phyloP scores from a whole-genome alignment of 2,329 filamentous ascomycete genomes.

The Emergomyces africanus region DNA sequence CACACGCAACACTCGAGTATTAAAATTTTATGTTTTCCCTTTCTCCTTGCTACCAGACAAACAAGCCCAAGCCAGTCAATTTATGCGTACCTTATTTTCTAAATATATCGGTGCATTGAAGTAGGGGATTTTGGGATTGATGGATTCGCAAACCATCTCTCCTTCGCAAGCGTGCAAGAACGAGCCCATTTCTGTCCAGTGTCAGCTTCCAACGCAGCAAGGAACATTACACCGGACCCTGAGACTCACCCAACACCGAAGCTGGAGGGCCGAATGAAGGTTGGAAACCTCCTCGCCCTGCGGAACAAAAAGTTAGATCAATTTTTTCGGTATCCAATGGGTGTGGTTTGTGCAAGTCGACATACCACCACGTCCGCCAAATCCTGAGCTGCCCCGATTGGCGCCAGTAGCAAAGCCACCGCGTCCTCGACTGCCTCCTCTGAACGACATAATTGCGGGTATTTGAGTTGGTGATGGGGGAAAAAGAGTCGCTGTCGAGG shows the following conservation, averaged over 20 bases:
- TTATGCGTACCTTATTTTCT: constrained; percentile 70
- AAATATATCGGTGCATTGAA: constrained; percentile 99
- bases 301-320: constrained; percentile 20
- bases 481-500: not conserved
- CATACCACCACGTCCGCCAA: constrained; percentile 31
- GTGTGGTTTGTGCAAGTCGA: constrained; percentile 1
- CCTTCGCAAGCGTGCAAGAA: constrained; percentile 94
- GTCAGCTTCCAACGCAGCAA: constrained; percentile 18
- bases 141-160: constrained; percentile 93
- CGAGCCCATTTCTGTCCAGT: constrained; percentile 64
- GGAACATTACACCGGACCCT: constrained; percentile 2
- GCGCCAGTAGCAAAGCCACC: constrained; percentile 39
- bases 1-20: not conserved
- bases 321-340: constrained; percentile 14
- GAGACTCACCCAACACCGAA: constrained; percentile 41
- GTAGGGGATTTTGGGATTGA: constrained; percentile 91
- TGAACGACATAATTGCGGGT: constrained; percentile 47
- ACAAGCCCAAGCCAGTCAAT: not conserved
- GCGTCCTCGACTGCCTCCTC: constrained; percentile 42
- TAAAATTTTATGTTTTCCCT: not conserved
- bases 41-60: no score
- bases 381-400: constrained; percentile 35
- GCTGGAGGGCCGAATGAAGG: constrained; percentile 51
- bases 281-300: constrained; percentile 51
- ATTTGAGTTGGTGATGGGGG: not conserved